Evolutionary conservation across 2,329 filamentous ascomycete genomes (phyloP), one percentile per base, ranked within the genome.

Genomic region (Camillea tinctor): DNA sequence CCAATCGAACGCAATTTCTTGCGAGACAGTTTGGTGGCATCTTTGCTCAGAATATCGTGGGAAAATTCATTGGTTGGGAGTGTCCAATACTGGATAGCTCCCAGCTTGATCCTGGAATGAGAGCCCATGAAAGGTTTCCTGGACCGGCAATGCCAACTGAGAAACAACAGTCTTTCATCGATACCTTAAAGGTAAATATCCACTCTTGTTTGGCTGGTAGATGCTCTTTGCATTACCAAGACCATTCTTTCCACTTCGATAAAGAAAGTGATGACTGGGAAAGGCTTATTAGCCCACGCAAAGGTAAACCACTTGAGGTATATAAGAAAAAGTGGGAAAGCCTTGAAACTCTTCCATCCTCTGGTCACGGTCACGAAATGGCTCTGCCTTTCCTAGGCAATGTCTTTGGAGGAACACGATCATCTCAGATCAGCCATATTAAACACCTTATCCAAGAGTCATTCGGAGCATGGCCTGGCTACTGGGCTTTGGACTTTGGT

Each of bases 341-440:
- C 1, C 56, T 65, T 4, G 26, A 60, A 23, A 36, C 23, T 20
- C 1, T 15, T 13, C 9, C 26, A 3, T 9, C 24, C 7, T 7
- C 19, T 3, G 19, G 4, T 1, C 5, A 40, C 9, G 19, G 4
- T 1, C 5, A 40, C 9, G 26, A 58, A 44, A 17, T 54, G 1
- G 51, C 49, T 4, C 57, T 70, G 4, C 40, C 19, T 2, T 72
- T 71, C 54, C 57, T 72, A 1, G 71, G 71, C 52, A 64, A 54
- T 24, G 68, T 69, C 2, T 74, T 73, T 60, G 72, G 72, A 15
- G 72, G 67, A 8, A 69, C 55, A n/a, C 57, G 23, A 13, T 11
- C n/a, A 1, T 73, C 71, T 9, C 71, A 74, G 22, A 26, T 68
- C 1, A 57, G 53, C 21, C 71, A 74, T n/a, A 65, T 74, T 13